Base-by-base conservation (phyloP, 768 basidiomycete species). In the Tulasnella sp. region DNA sequence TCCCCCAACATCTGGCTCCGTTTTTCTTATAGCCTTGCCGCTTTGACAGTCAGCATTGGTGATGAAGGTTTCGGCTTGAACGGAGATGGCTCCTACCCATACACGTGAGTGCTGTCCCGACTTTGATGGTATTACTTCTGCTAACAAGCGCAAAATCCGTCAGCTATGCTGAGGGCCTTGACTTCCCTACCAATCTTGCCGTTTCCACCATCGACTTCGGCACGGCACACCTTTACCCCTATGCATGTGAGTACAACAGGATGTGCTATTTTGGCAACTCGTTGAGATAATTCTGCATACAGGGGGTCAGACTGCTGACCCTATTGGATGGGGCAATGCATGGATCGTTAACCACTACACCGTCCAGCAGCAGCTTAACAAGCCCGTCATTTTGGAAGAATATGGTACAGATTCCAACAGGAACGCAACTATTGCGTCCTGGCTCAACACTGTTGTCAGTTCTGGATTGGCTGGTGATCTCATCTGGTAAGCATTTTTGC, bases 301-400 rank as follows among this genome's bases (percentile, higher is more conserved):
- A 57, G 35, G 37, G 71, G 70, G 77, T 32, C 35, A 48, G 37
- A 74, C 44, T 20, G 26, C 18, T 23, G 57, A 74, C 26, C 46
- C 73, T 37, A 46, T 57, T 46, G 72, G 69, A 5, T 77, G 79
- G 79, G 79, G 79, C 55, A 83, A 83, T 10, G 86, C 89, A 73
- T 92, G 91, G 90, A 91, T 92, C 81, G 83, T 83, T 1, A 89
- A 91, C 83, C 91, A 92, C 82, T 87, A 87, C 20, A 82, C 86
- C 0, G 86, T 88, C 7, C 88, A 89, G 82, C 87, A 84, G 74
- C 83, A 82, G 3, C 84, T 83, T 51, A 86, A 87, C 80, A 92
- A 92, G 83, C 90, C 91, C 3, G 90, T 89, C 13, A 86, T 91
- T 80, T 79, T 80, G 57, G 91, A 92, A 82, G 91, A 91, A 80